These are phyloP conservation scores for Golubevia sp. DNA, from an alignment of 1,284 basidiomycete genomes.

Conservation along the genomic window DNA sequence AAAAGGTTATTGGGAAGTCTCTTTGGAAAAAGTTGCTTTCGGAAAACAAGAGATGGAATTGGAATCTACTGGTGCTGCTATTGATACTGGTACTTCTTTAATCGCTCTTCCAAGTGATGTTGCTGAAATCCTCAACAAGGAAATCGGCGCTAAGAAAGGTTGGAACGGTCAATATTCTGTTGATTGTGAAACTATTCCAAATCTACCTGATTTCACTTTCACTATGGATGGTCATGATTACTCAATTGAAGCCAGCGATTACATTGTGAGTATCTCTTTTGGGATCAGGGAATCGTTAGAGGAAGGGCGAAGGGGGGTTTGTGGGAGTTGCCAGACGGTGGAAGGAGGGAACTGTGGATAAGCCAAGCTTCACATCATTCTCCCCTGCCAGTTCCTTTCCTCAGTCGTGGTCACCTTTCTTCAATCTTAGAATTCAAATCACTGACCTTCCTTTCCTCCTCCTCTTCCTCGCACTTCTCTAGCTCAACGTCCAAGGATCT, in stretches of 20 bases:
- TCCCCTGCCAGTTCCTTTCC: too few relatives aligned
- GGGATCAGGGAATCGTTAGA: neutral
- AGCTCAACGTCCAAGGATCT: conserved; percentile 2
- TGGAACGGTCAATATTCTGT: conserved; percentile 51
- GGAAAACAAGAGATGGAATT: neutral
- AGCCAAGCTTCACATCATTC: too few relatives aligned
- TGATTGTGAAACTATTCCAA: neutral
- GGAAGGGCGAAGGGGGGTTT: neutral
- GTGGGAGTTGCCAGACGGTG: too few relatives aligned
- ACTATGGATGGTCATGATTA: conserved; percentile 2
- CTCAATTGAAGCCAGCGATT: neutral
- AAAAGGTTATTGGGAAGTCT: conserved; percentile 1
- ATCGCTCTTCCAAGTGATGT: neutral
- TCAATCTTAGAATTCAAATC: too few relatives aligned
- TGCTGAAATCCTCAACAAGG: conserved; percentile 3
- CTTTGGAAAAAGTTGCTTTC: neutral
- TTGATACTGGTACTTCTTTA: conserved; percentile 1
- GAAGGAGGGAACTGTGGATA: too few relatives aligned
- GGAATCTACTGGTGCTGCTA: conserved; percentile 1
- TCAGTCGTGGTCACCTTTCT: too few relatives aligned
- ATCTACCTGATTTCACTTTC: conserved; percentile 1
- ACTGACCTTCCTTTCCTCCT: too few relatives aligned
- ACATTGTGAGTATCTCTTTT: neutral
- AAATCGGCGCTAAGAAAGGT: conserved; percentile 15
- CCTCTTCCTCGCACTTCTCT: too few relatives aligned